phyloP scores from a whole-genome alignment of 345 rosid genomes.

The Populus deltoides region DNA sequence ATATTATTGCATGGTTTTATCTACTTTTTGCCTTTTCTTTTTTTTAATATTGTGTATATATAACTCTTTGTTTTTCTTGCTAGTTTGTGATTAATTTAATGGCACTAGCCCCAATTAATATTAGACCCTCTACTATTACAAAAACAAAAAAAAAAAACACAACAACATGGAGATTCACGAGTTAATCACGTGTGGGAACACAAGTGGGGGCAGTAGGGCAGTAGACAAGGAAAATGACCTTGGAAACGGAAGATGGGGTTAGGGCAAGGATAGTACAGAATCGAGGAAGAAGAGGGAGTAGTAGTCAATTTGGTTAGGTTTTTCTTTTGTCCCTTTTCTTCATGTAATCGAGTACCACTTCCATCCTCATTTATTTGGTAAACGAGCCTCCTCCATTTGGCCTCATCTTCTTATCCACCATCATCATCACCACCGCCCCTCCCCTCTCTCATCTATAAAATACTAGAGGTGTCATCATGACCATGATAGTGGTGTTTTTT shows the following conservation, averaged over 20 bases:
- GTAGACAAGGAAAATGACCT: neutral
- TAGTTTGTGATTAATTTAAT: too few relatives aligned
- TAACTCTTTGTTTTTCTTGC: too few relatives aligned
- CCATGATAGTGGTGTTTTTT: constrained; percentile 11
- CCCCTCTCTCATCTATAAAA: constrained; percentile 13
- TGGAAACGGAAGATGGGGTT: neutral
- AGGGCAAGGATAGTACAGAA: neutral
- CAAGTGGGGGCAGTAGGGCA: neutral
- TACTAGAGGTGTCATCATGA: constrained; percentile 13
- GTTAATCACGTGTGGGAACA: neutral
- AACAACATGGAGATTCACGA: neutral
- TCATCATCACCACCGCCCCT: constrained; percentile 18
- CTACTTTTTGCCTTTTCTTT: too few relatives aligned
- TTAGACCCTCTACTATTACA: too few relatives aligned
- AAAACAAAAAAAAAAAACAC: too few relatives aligned
- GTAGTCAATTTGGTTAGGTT: constrained; percentile 49
- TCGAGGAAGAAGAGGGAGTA: neutral
- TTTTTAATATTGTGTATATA: too few relatives aligned
- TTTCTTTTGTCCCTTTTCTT: constrained; percentile 21
- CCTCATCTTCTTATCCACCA: constrained; percentile 23
- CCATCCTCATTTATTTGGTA: constrained; percentile 25
- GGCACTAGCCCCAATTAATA: too few relatives aligned
- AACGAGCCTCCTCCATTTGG: constrained; percentile 31
- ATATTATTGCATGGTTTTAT: too few relatives aligned
- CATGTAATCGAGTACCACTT: constrained; percentile 43